Conservation (phyloP, 768 basidiomycete species). For the Lyophyllum atratum region DNA sequence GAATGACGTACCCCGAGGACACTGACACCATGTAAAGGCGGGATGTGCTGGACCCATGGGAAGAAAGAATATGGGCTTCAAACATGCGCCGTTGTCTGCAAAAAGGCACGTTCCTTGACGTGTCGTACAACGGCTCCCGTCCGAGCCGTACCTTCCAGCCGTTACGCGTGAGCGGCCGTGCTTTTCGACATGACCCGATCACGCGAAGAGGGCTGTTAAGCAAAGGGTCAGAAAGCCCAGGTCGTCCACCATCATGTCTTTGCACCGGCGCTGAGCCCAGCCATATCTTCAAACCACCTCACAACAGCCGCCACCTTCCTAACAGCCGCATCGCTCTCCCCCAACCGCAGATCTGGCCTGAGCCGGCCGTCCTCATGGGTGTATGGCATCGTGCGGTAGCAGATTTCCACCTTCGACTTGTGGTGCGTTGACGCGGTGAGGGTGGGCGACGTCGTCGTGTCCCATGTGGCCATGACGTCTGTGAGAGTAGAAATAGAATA, state of each 20-base stretch:
- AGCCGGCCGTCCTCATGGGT: slow-evolving; percentile 57
- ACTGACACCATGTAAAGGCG: too few relatives aligned
- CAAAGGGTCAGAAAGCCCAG: too few relatives aligned
- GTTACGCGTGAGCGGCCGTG: too few relatives aligned
- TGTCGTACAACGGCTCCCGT: too few relatives aligned
- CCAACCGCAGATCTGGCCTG: slow-evolving; percentile 74
- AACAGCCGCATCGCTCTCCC: slow-evolving; percentile 67
- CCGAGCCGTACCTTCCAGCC: too few relatives aligned
- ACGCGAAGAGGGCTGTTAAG: background rate
- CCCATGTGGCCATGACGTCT: slow-evolving; percentile 58
- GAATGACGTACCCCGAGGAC: too few relatives aligned
- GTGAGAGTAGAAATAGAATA: slow-evolving; percentile 4
- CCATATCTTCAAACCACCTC: slow-evolving; percentile 73
- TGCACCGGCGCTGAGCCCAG: slow-evolving; percentile 43
- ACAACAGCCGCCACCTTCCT: slow-evolving; percentile 67
- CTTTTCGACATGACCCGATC: too few relatives aligned
- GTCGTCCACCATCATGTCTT: too few relatives aligned
- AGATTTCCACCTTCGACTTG: slow-evolving; percentile 63
- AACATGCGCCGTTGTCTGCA: too few relatives aligned
- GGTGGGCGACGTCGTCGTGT: slow-evolving; percentile 43
- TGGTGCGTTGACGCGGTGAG: slow-evolving; percentile 72
- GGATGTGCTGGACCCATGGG: too few relatives aligned
- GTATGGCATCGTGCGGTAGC: slow-evolving; percentile 78
- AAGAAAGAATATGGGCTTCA: too few relatives aligned
- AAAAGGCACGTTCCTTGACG: too few relatives aligned